Conservation (phyloP, 352 stramenopile species). For the Ophiocytium majus region DNA sequence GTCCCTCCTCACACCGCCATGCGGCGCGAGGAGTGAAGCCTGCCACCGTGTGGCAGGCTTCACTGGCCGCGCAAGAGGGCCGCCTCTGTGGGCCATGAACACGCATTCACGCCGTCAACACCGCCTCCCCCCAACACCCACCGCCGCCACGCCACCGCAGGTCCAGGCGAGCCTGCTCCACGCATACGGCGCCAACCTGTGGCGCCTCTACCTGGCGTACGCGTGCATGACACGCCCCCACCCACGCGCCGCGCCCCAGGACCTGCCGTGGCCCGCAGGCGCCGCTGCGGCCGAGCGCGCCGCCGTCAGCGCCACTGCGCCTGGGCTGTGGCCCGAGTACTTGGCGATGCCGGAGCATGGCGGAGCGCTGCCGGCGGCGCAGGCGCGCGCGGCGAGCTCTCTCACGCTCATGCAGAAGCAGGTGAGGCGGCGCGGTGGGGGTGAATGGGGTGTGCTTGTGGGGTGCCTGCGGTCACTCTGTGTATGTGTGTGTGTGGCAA, state of each 20-base stretch:
- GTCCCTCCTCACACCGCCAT: too few relatives aligned
- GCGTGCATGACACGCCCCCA: background rate
- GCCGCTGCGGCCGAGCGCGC: background rate
- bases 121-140: too few relatives aligned
- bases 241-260: background rate
- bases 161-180: constrained; percentile 5
- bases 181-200: constrained; percentile 16
- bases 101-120: too few relatives aligned
- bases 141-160: background rate
- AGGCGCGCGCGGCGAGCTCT: background rate
- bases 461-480: too few relatives aligned
- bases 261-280: background rate
- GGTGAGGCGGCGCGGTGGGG: too few relatives aligned
- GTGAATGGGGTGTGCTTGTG: too few relatives aligned
- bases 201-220: background rate
- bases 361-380: background rate
- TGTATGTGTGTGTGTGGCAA: too few relatives aligned
- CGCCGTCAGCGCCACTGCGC: background rate
- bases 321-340: background rate
- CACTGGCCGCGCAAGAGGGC: too few relatives aligned
- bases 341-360: background rate
- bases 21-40: too few relatives aligned
- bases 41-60: too few relatives aligned
- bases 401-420: background rate
- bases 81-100: too few relatives aligned